Evolutionary conservation across 1,284 basidiomycete species (phyloP).

Genomic region (Kwoniella shivajii): DNA sequence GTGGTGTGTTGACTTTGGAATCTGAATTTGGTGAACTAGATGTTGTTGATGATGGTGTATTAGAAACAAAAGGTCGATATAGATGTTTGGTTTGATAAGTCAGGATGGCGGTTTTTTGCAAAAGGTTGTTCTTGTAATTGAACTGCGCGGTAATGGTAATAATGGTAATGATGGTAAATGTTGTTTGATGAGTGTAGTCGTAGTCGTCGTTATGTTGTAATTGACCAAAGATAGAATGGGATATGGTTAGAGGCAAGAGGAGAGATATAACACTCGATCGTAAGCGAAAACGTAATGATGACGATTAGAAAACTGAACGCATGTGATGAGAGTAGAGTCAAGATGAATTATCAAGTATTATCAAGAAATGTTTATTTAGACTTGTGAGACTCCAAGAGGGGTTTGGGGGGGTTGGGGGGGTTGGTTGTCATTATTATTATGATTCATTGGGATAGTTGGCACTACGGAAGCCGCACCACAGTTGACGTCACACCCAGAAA

Average conservation of each 20-base stretch:
- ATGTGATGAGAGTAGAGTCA: too few species aligned
- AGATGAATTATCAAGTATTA: constrained; percentile 1
- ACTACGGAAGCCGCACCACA: neutral
- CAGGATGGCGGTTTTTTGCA: neutral
- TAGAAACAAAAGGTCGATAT: neutral
- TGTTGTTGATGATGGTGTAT: neutral
- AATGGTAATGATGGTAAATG: neutral
- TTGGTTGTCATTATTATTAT: neutral
- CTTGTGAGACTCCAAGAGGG: too few species aligned
- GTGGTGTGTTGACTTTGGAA: neutral
- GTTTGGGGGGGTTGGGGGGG: neutral
- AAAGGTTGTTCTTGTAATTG: neutral
- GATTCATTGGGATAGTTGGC: too few species aligned
- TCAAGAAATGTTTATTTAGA: too few species aligned
- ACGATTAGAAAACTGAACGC: neutral
- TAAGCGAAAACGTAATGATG: constrained; percentile 3
- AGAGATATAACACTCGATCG: neutral
- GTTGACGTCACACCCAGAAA: constrained; percentile 10
- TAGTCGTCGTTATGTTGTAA: neutral
- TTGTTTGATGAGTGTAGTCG: neutral
- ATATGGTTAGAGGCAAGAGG: neutral
- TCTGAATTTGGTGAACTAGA: neutral
- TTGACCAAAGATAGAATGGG: neutral
- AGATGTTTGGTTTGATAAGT: neutral
- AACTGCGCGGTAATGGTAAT: neutral